A percentile compares a stretch with the other conserved stretches of the same genome.
Conservation (phyloP, 2,329 filamentous ascomycete species). For the Leptographium procerum region DNA sequence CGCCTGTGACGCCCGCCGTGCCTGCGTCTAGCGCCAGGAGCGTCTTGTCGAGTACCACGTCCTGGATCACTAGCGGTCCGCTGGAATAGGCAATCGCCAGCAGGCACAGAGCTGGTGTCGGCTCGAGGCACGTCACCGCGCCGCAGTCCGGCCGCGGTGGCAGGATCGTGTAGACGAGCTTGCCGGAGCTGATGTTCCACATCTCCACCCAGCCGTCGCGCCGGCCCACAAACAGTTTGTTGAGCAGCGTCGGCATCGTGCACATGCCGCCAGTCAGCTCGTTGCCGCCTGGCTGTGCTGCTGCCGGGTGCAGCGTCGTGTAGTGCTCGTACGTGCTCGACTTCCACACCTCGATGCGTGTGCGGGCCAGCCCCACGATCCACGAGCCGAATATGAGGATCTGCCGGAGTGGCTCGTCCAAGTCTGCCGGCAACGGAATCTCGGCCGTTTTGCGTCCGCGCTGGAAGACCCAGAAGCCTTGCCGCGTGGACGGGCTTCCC, state of each 20-base stretch:
- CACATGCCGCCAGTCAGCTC: slow-evolving; percentile 68
- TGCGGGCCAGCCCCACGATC: slow-evolving; percentile 70
- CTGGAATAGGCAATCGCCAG: slow-evolving; percentile 79
- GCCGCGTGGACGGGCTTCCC: slow-evolving; percentile 14
- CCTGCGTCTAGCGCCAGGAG: slow-evolving; percentile 59
- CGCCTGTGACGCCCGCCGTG: slow-evolving; percentile 20
- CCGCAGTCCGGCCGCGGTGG: slow-evolving; percentile 63
- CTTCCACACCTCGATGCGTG: slow-evolving; percentile 82
- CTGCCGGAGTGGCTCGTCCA: slow-evolving; percentile 61
- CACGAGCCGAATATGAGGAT: slow-evolving; percentile 81
- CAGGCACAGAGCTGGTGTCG: slow-evolving; percentile 72
- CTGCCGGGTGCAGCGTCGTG: slow-evolving; percentile 61
- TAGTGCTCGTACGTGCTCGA: slow-evolving; percentile 75
- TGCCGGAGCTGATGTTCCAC: slow-evolving; percentile 91
- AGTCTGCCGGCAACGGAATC: slow-evolving; percentile 54
- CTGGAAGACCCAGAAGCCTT: slow-evolving; percentile 85
- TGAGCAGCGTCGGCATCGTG: slow-evolving; percentile 88
- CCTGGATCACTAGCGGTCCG: slow-evolving; percentile 68
- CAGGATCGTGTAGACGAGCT: slow-evolving; percentile 80
- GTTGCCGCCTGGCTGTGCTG: slow-evolving; percentile 45
- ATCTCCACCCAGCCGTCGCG: slow-evolving; percentile 87
- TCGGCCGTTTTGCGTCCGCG: slow-evolving; percentile 75
- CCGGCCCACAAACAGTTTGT: slow-evolving; percentile 87
- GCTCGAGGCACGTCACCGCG: slow-evolving; percentile 75
- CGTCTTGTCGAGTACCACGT: slow-evolving; percentile 67